Evolutionary conservation across 2,329 filamentous ascomycete species (phyloP), one percentile per base, ranked within the genome.

Genomic region (Colletotrichum caudatum): DNA sequence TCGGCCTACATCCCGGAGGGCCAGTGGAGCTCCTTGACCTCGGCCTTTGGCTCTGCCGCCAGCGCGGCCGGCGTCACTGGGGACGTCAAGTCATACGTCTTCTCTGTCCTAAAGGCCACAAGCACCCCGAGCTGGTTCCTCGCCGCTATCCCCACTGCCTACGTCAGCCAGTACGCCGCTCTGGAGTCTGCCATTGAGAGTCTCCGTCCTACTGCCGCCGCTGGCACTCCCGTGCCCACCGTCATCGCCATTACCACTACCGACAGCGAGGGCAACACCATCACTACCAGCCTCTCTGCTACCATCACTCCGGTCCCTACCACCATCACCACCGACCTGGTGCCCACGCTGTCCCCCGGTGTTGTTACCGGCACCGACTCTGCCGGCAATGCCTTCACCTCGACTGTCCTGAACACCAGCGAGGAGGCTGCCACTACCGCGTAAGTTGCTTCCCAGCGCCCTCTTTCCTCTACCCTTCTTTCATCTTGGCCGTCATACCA

Each of bases 1-100:
- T 76, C 76, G 29, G 62, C 74, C 18, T 79, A 79, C 74, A 76
- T 80, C 62, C 78, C 79, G n/a, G 60, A 75, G 11, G 70, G 74
- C 23, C 73, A 76, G 37, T 74, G 76, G 66, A 71, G 66, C 51
- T 72, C 71, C 46, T 58, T 78, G 14, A 74, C 74, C 54, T 74
- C 76, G 44, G 76, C 75, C 18, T 74, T 79, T 54, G 73, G 72
- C 54, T 75, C 76, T 35, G 77, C 78, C 58, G 78, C 78, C 12
- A 71, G 73, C 44, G 74, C 74, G 1, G 77, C 76, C 41, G 66
- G 72, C 29, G 69, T 78, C 44, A 76, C 78, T n/a, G 77, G 77
- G 48, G 75, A 80, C 61, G 61, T 74, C 16, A 71, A 72, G 39
- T 74, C 76, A 33, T 63, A 78, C 57, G 60, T 80, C 71, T 73